A percentile compares a stretch with the other conserved stretches of the same genome.
These are phyloP conservation scores for Candida verbasci DNA, from an alignment of 805 yeast genomes.

Conservation along the genomic window DNA sequence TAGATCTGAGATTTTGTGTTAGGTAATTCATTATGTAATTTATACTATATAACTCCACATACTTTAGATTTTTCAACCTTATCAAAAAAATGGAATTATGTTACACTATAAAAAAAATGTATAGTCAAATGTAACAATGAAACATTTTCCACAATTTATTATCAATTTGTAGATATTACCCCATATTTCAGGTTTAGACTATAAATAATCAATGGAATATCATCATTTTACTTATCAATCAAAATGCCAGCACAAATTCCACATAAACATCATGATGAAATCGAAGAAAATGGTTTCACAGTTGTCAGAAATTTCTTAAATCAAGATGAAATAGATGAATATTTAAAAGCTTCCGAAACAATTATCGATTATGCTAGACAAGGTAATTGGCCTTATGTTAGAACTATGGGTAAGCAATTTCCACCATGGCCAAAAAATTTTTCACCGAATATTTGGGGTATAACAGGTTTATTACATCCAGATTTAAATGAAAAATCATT, in stretches of 20 bases:
- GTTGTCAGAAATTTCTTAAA: slow-evolving; percentile 37
- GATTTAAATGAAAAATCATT: slow-evolving; percentile 31
- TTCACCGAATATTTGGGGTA: slow-evolving; percentile 52
- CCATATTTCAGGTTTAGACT: no score
- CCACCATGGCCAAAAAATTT: slow-evolving; percentile 55
- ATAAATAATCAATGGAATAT: no score
- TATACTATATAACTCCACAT: no score
- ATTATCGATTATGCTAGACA: slow-evolving; percentile 39
- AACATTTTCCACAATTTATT: no score
- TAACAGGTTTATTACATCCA: slow-evolving; percentile 45
- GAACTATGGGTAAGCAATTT: slow-evolving; percentile 50
- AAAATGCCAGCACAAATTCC: slow-evolving; percentile 17
- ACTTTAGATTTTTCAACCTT: no score
- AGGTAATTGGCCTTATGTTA: slow-evolving; percentile 46
- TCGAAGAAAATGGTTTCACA: slow-evolving; percentile 33
- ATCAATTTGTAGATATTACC: no score
- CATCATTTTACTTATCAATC: no score
- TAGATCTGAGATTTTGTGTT: no score
- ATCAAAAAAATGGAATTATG: no score
- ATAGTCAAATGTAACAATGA: no score
- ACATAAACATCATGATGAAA: slow-evolving; percentile 30
- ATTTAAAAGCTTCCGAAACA: slow-evolving; percentile 31
- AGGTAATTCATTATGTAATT: no score
- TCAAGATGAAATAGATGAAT: slow-evolving; percentile 34
- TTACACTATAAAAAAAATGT: no score